These are phyloP conservation scores for Escallonia rubra DNA, from an alignment of 129 eudicot genomes.

Conservation along the genomic window DNA sequence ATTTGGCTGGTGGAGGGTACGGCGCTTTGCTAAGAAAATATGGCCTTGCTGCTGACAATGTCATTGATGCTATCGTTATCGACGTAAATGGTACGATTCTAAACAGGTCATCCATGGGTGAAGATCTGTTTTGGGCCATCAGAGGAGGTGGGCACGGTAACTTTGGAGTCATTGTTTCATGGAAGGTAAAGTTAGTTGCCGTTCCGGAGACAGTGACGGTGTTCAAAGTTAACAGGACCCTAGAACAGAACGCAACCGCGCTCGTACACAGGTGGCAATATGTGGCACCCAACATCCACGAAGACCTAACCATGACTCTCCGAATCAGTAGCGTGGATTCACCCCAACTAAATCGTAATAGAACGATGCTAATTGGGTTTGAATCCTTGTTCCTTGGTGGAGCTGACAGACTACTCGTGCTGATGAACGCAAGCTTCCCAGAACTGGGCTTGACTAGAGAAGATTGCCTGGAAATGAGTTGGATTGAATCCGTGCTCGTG, in stretches of 20 bases:
- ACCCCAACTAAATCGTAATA: conserved; percentile 12
- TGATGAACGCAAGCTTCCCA: conserved; percentile 45
- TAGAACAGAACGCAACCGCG: conserved; percentile 41
- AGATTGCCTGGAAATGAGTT: conserved; percentile 69
- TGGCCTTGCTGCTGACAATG: conserved; percentile 76
- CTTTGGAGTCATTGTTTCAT: conserved; percentile 59
- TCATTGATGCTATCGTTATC: conserved; percentile 54
- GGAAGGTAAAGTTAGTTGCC: conserved; percentile 64
- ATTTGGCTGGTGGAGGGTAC: conserved; percentile 73
- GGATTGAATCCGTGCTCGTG: conserved; percentile 70
- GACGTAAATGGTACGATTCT: conserved; percentile 45
- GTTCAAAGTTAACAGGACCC: conserved; percentile 43
- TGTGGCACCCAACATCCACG: conserved; percentile 40
- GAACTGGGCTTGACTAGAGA: conserved; percentile 49
- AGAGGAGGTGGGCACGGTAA: conserved; percentile 82
- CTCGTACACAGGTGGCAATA: conserved; percentile 57
- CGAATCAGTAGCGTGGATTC: conserved; percentile 17
- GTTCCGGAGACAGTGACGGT: conserved; percentile 64
- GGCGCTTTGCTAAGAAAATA: conserved; percentile 77
- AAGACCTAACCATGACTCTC: conserved; percentile 47
- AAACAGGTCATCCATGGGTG: conserved; percentile 69
- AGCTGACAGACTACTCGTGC: conserved; percentile 26
- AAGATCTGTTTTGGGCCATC: conserved; percentile 79
- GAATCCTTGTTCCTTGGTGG: conserved; percentile 63
- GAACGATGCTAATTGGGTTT: conserved; percentile 37